phyloP scores from a whole-genome alignment of 768 basidiomycete genomes.

The Rhodotorula diobovata region DNA sequence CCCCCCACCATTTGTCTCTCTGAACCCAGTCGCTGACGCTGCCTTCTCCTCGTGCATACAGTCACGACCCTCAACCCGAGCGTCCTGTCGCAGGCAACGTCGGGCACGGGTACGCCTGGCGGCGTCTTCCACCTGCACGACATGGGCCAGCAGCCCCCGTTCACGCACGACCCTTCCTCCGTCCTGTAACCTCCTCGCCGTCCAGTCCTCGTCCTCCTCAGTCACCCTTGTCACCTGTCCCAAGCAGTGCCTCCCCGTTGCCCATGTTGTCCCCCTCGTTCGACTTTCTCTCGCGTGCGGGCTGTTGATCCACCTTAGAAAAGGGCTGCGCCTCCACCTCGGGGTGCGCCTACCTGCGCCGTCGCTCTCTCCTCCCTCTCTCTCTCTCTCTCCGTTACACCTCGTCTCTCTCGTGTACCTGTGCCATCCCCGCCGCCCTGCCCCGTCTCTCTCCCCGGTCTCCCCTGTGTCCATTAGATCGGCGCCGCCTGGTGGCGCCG shows the following conservation, averaged over 20 bases:
- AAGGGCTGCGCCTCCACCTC: not conserved
- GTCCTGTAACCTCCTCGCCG: not conserved
- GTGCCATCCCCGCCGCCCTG: not conserved
- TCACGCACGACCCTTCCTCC: slow-evolving; percentile 21
- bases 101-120: slow-evolving; percentile 18
- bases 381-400: not conserved
- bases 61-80: slow-evolving; percentile 9
- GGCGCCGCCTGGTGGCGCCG: too few relatives aligned
- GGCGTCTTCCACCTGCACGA: slow-evolving; percentile 23
- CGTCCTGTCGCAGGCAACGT: slow-evolving; percentile 7
- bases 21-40: not conserved
- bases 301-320: not conserved
- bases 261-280: not conserved
- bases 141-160: slow-evolving; percentile 30
- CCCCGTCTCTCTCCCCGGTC: not conserved
- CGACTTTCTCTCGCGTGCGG: not conserved
- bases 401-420: not conserved
- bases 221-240: too few relatives aligned
- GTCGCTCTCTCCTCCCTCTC: not conserved
- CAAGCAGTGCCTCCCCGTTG: too few relatives aligned
- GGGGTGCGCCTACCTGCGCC: too few relatives aligned
- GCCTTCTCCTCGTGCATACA: not conserved
- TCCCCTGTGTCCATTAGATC: not conserved
- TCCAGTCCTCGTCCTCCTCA: too few relatives aligned
- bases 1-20: not conserved